phyloP scores from a whole-genome alignment of 2,329 filamentous ascomycete species.

The Beauveria rudraprayagi region DNA sequence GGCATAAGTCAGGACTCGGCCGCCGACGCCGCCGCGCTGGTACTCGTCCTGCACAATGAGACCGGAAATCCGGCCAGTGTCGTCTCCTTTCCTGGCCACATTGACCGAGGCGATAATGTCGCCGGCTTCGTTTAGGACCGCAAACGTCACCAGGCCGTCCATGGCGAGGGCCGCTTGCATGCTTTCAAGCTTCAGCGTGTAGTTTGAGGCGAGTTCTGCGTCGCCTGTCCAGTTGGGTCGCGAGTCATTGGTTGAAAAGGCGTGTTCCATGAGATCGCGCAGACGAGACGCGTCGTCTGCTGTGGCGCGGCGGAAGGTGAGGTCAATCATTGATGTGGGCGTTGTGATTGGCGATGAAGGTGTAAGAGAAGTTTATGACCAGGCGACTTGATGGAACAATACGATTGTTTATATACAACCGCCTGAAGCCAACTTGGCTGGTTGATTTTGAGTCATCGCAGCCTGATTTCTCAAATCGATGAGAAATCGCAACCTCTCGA shows the following conservation, averaged over 20 bases:
- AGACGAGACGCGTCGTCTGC: conserved; percentile 26
- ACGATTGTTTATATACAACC: background rate
- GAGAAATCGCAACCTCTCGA: background rate
- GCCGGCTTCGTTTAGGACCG: conserved; percentile 18
- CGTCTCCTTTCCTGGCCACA: conserved; percentile 14
- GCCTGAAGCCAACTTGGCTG: no score
- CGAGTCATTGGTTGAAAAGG: conserved; percentile 32
- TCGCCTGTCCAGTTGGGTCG: conserved; percentile 28
- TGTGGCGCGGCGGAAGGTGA: conserved; percentile 31
- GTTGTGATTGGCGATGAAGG: background rate
- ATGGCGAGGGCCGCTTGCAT: conserved; percentile 42
- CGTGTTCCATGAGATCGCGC: conserved; percentile 29
- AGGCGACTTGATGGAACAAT: background rate
- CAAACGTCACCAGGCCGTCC: conserved; percentile 22
- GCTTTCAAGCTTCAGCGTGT: conserved; percentile 61
- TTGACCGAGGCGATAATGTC: conserved; percentile 18
- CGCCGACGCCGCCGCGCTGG: conserved; percentile 25
- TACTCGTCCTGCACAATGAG: conserved; percentile 20
- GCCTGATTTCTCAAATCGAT: background rate
- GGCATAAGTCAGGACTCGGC: conserved; percentile 23
- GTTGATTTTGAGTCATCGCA: background rate
- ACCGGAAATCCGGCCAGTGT: conserved; percentile 19
- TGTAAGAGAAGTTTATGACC: background rate
- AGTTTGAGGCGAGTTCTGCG: conserved; percentile 55
- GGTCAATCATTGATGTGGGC: conserved; percentile 11